Evolutionary conservation across 1,139 yeast species (phyloP), one percentile per base, ranked within the genome.

Genomic region (Blastobotrys malaysiensis): DNA sequence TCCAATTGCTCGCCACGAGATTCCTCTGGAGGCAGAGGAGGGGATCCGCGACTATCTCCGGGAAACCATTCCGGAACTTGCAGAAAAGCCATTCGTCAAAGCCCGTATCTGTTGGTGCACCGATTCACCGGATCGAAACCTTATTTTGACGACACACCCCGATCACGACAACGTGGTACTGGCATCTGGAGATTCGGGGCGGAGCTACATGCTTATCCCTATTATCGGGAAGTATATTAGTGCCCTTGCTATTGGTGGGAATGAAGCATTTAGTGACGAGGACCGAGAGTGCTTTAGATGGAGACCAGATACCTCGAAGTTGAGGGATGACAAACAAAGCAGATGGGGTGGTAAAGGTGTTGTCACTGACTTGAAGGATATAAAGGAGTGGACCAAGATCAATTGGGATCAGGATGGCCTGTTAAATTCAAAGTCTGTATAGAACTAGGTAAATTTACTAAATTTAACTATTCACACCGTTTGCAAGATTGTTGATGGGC

Each of bases 141-240:
- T 77, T 54, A 63, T 78, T 7, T 72, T 78, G 43, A 80, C 77
- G 57, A 58, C 62, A 19, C 71, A 73, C 11, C 81, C 81, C 0
- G 56, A 60, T 0, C 58, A 55, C n/a, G 39, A 50, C 0, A 69
- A 70, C 21, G 62, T 75, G 1, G 71, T 59, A 49, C 72, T 75
- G 6, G 78, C 77, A 0, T 65, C 77, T 5, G 81, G 81, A 24
- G 79, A 75, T 60, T 72, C 78, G 5, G 79, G 78, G 2, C 78
- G 75, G 61, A 78, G 69, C 1, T 75, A 68, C 60, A 76, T 76
- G 61, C 73, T 72, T 49, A 57, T 76, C 49, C 79, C 79, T n/a
- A 72, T 69, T 53, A 70, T 76, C 49, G 79, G 80, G 2, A 65
- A 65, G 51, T 75, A 73, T 56, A 73, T 77, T 14, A 44, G 48